These are phyloP conservation scores for Xylaria palmicola DNA, from an alignment of 495 filamentous ascomycete genomes.

Conservation along the genomic window DNA sequence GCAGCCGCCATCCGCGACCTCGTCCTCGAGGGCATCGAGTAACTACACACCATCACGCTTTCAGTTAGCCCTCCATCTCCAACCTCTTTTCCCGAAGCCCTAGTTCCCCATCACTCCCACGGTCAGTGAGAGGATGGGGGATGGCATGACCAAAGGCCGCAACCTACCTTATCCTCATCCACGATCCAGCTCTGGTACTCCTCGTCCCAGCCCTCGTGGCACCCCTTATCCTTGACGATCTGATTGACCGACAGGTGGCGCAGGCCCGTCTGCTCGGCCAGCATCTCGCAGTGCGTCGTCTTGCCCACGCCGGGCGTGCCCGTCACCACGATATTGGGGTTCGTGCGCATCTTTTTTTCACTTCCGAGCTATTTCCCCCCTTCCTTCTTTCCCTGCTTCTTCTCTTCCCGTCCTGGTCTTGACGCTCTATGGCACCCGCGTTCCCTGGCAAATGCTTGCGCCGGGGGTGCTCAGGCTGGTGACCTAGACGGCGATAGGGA, in stretches of 20 bases:
- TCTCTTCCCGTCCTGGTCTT: not conserved
- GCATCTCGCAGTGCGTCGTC: slow-evolving; percentile 78
- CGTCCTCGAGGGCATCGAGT: slow-evolving; percentile 82
- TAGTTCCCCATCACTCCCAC: slow-evolving; percentile 24
- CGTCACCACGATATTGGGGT: slow-evolving; percentile 91
- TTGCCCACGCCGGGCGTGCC: slow-evolving; percentile 96
- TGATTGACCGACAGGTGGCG: slow-evolving; percentile 87
- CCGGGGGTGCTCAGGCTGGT: no score
- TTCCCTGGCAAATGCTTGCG: no score
- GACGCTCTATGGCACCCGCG: no score
- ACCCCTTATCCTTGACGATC: slow-evolving; percentile 79
- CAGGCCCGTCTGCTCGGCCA: slow-evolving; percentile 63
- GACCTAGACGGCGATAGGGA: not conserved
- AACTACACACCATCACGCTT: slow-evolving; percentile 54
- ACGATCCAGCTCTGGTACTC: slow-evolving; percentile 87
- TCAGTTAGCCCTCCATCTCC: slow-evolving; percentile 4
- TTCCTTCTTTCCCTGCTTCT: not conserved
- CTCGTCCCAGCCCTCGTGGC: slow-evolving; percentile 82
- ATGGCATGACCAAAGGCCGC: not conserved
- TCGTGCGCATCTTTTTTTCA: slow-evolving; percentile 47
- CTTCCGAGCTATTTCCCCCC: not conserved
- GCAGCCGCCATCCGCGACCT: slow-evolving; percentile 75
- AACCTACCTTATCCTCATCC: slow-evolving; percentile 86
- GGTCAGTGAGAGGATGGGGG: no score
- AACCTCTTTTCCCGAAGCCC: not conserved